Evolutionary conservation across 2,329 filamentous ascomycete species (phyloP).

Genomic region (Colletotrichum eleusines): DNA sequence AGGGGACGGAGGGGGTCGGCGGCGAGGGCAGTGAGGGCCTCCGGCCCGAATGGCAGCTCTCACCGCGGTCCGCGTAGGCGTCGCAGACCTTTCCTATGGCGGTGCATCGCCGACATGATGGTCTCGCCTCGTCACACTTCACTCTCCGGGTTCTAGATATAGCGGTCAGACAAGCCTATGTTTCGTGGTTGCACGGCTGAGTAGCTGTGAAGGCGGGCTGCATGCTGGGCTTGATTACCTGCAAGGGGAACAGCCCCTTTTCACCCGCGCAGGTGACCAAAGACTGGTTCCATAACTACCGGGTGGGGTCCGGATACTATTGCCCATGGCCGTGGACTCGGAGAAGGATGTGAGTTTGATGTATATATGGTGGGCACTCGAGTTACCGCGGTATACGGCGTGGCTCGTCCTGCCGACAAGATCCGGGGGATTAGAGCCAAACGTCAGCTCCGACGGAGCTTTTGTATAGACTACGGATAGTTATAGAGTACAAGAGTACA

Average conservation of each 20-base stretch:
- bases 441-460: neutral
- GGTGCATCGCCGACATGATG: conserved; percentile 43
- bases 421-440: neutral
- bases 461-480: neutral
- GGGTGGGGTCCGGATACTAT: conserved; percentile 7
- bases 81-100: conserved; percentile 44
- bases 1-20: neutral
- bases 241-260: conserved; percentile 36
- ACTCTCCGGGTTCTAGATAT: conserved; percentile 43
- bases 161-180: neutral
- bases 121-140: conserved; percentile 46
- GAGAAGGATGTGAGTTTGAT: neutral
- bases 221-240: too few relatives aligned
- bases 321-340: conserved; percentile 1
- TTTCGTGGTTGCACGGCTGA: neutral
- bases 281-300: neutral
- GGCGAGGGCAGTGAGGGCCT: neutral
- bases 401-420: neutral
- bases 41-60: neutral
- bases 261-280: neutral
- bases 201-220: neutral
- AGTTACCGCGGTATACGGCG: neutral
- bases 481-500: neutral
- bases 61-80: conserved; percentile 44
- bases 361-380: neutral